phyloP scores from a whole-genome alignment of 2,329 filamentous ascomycete species.

The Bimuria novae-zelandiae region DNA sequence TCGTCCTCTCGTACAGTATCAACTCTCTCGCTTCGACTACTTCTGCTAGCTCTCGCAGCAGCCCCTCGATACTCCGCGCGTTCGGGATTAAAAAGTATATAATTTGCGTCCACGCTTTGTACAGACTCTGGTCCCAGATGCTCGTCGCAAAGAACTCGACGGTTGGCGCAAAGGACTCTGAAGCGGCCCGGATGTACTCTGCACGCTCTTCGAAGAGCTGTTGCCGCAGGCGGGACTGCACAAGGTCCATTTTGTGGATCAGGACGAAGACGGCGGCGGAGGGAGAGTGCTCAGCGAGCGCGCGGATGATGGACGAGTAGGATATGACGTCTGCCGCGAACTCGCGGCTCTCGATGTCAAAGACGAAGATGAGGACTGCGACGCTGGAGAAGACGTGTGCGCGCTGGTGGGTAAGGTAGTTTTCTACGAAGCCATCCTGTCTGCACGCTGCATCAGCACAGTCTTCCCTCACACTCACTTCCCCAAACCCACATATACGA shows the following conservation, averaged over 20 bases:
- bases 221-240: conserved; percentile 78
- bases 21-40: conserved; percentile 93
- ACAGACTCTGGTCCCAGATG: conserved; percentile 98
- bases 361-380: conserved; percentile 97
- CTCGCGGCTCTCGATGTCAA: conserved; percentile 96
- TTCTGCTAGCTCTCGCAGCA: conserved; percentile 79
- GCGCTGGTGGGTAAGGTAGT: conserved; percentile 93
- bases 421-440: conserved; percentile 98
- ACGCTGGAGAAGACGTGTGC: conserved; percentile 97
- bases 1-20: conserved; percentile 91
- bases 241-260: conserved; percentile 98
- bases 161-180: conserved; percentile 64
- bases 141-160: conserved; percentile 91
- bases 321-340: conserved; percentile 91
- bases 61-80: conserved; percentile 81
- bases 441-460: conserved; percentile 49
- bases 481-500: neutral
- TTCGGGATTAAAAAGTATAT: conserved; percentile 99
- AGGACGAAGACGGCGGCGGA: conserved; percentile 87
- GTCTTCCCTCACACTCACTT: neutral
- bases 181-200: conserved; percentile 75
- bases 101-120: conserved; percentile 97
- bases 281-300: conserved; percentile 82
- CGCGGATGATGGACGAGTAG: conserved; percentile 87
- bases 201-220: conserved; percentile 84